Conservation (phyloP, 306 rosid species). For the Lathyrus tuberosus region DNA sequence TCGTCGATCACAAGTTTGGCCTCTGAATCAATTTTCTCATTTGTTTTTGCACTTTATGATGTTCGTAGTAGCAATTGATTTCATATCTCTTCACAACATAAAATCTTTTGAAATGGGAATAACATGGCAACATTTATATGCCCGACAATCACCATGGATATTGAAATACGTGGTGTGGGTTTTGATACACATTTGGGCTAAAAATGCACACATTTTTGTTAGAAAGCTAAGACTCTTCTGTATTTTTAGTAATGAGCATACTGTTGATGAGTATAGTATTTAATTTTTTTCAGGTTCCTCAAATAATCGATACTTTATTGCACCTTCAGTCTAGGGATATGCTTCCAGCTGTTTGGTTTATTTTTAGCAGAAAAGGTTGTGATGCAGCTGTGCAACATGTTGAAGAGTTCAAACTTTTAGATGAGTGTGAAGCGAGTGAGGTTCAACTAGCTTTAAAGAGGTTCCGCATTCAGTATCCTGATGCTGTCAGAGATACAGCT, state of each 20-base stretch:
- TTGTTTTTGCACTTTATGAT: neutral
- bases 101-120: constrained; percentile 29
- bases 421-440: constrained; percentile 82
- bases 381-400: constrained; percentile 90
- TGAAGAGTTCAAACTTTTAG: constrained; percentile 77
- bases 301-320: constrained; percentile 78
- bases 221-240: constrained; percentile 13
- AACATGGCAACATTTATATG: constrained; percentile 6
- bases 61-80: constrained; percentile 18
- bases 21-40: constrained; percentile 40
- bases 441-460: constrained; percentile 87
- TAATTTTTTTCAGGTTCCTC: constrained; percentile 78
- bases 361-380: constrained; percentile 98
- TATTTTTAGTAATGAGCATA: constrained; percentile 26
- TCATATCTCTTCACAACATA: constrained; percentile 24
- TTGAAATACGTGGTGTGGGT: constrained; percentile 21
- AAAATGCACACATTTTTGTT: constrained; percentile 14
- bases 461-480: constrained; percentile 85
- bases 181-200: constrained; percentile 17
- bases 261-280: constrained; percentile 33
- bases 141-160: constrained; percentile 27
- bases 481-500: constrained; percentile 90
- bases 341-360: constrained; percentile 98
- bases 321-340: constrained; percentile 80
- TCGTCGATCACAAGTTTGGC: constrained; percentile 83